These are phyloP conservation scores for Kwoniella sp. DNA, from an alignment of 768 basidiomycete species.

Conservation along the genomic window DNA sequence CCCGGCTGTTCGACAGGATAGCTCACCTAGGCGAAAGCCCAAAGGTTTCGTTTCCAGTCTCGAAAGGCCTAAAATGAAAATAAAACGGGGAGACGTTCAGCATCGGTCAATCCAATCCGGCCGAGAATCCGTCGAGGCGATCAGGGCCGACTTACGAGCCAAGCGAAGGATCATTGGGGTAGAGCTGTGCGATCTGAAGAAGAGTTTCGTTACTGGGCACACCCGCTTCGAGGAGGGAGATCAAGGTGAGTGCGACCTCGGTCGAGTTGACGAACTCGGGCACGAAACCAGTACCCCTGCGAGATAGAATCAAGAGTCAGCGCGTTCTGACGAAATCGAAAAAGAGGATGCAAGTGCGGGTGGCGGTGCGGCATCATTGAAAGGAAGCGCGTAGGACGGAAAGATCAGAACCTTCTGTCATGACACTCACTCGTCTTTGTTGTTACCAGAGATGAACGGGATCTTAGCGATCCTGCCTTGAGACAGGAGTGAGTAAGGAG, in stretches of 20 bases:
- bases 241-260: constrained; percentile 6
- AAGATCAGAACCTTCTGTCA: too few species aligned
- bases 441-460: constrained; percentile 53
- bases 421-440: constrained; percentile 50
- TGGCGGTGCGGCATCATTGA: too few species aligned
- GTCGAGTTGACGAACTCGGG: constrained; percentile 32
- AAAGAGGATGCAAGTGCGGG: too few species aligned
- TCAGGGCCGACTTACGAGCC: constrained; percentile 34
- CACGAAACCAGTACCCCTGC: constrained; percentile 49
- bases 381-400: too few species aligned
- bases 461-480: constrained; percentile 45
- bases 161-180: constrained; percentile 38
- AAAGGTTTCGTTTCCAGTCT: constrained; percentile 50
- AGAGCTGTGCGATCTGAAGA: constrained; percentile 30
- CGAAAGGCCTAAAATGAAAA: constrained; percentile 39
- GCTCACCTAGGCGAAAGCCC: constrained; percentile 36
- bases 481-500: constrained; percentile 41
- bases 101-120: not conserved
- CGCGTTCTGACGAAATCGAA: too few species aligned
- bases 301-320: not conserved
- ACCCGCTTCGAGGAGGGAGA: constrained; percentile 33
- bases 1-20: too few species aligned
- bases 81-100: too few species aligned
- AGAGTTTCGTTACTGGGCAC: constrained; percentile 30
- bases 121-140: not conserved